Percentiles rank a stretch among this genome's conserved stretches.
phyloP scores from a whole-genome alignment of 345 rosid species.

The Leavenworthia alabamica region DNA sequence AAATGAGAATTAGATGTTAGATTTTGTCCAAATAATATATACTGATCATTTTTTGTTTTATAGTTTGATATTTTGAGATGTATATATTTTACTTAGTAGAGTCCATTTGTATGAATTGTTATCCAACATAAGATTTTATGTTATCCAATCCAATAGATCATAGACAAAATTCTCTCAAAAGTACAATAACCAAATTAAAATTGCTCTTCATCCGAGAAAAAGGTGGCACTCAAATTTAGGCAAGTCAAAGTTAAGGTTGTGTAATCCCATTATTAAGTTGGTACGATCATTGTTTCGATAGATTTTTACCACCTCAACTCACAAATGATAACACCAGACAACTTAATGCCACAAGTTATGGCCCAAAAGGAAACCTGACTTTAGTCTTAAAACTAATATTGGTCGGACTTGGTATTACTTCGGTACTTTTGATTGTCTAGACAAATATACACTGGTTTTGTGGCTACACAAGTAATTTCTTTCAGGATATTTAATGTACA shows the following conservation, averaged over 20 bases:
- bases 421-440: constrained; percentile 17
- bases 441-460: background rate
- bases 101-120: background rate
- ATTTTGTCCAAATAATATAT: background rate
- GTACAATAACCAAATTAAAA: background rate
- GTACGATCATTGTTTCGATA: constrained; percentile 6
- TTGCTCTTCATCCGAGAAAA: background rate
- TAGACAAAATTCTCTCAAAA: background rate
- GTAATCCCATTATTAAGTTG: constrained; percentile 4
- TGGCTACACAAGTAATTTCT: background rate
- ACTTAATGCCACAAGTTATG: background rate
- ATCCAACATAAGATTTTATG: background rate
- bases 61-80: background rate
- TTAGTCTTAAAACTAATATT: background rate
- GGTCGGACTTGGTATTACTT: constrained; percentile 15
- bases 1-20: background rate
- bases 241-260: constrained; percentile 4
- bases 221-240: background rate
- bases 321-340: background rate
- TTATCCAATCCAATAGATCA: constrained; percentile 12
- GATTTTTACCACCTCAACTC: background rate
- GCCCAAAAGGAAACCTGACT: constrained; percentile 3
- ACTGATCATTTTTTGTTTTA: background rate
- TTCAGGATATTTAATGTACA: background rate
- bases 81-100: too few relatives aligned